Conservation (phyloP, 108 stramenopile genomes). For the Heterococcus sp. region DNA sequence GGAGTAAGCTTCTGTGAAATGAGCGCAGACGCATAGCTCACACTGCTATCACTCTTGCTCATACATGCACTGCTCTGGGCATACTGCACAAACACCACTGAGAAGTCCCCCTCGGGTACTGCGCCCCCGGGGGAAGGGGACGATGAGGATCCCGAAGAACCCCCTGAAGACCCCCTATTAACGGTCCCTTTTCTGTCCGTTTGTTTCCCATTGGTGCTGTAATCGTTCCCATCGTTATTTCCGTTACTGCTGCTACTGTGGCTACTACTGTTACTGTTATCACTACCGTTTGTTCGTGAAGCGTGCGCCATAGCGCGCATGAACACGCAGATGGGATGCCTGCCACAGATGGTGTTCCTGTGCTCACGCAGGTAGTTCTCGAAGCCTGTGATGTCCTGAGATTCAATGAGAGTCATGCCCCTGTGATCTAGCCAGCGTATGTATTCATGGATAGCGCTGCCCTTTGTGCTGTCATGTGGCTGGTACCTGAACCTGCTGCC, state of each 20-base stretch:
- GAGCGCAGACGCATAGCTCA: background rate
- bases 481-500: constrained; percentile 50
- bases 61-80: background rate
- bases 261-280: too few relatives aligned
- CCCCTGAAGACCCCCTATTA: too few relatives aligned
- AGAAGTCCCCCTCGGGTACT: too few relatives aligned
- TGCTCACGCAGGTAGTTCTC: constrained; percentile 34
- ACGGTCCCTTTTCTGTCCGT: too few relatives aligned
- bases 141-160: too few relatives aligned
- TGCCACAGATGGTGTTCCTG: constrained; percentile 56
- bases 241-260: too few relatives aligned
- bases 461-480: constrained; percentile 16
- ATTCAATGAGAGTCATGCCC: constrained; percentile 49
- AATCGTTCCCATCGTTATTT: too few relatives aligned
- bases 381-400: constrained; percentile 35
- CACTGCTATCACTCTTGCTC: background rate
- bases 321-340: constrained; percentile 45
- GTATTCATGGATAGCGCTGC: constrained; percentile 45
- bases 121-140: too few relatives aligned
- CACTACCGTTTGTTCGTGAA: too few relatives aligned
- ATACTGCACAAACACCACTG: background rate
- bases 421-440: constrained; percentile 49
- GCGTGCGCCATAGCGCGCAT: background rate
- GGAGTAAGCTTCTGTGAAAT: too few relatives aligned
- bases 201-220: too few relatives aligned